Evolutionary conservation across 2,329 filamentous ascomycete genomes (phyloP), one percentile per base, ranked within the genome.

Genomic region (Dactylellina parvicollis): DNA sequence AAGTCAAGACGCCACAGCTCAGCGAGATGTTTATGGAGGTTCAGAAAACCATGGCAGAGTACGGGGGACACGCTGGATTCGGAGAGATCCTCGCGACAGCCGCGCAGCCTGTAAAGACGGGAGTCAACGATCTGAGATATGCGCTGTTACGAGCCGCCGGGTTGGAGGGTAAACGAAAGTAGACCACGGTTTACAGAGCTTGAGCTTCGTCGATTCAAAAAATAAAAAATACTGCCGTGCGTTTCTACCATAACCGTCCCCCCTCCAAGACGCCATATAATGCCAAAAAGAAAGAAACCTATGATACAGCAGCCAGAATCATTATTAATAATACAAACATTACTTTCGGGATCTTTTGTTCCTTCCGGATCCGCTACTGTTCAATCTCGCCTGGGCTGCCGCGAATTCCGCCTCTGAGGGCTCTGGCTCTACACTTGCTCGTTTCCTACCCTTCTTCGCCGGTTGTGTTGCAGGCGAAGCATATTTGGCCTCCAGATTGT

Each of bases 401-500:
- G 69, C 49, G 38, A 77, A 77, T 36, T 78, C 76, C 38, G 77
- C 76, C 36, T 78, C 76, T 1, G 75, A 76, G 34, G 75, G 80
- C 75, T 74, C 85, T 88, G 0, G 84, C 86, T 76, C 87, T 86
- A 42, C 61, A 28, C 71, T 36, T 64, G 89, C 87, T 0, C 85
- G 85, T 1, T 86, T 72, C 85, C 78, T 87, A 85, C 1, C 79
- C 81, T 12, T 85, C 80, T 81, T 77, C 47, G 77, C 75, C 14
- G 47, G 14, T 16, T 9, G n/a, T 18, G 40, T 4, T 75, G 59
- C 64, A 75, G 78, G 79, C 5, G 83, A 82, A 26, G 84, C 82
- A 79, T 96, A 96, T 81, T 94, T 96, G 52, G 88, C 90, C 67
- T 91, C 91, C 54, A 96, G 81, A 54, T 86, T 83, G 74, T 91